Base-by-base conservation (phyloP, 306 rosid species). In the Alnus glutinosa region DNA sequence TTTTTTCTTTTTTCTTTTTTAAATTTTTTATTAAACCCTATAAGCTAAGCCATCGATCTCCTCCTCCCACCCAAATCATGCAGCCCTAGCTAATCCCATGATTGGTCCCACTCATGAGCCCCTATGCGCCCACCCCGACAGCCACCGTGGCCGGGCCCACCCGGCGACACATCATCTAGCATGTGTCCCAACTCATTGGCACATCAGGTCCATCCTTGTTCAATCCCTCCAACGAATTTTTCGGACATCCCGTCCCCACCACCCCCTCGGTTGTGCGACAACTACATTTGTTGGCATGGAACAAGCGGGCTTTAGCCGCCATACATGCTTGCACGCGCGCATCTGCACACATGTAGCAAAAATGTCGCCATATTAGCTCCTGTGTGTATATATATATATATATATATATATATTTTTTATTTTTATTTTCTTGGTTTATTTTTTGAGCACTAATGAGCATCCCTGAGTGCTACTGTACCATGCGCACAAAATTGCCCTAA, bases 391-490 rank as follows among this genome's bases (percentile, higher is more conserved):
- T 81, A 71, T 70, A 75, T 70, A 82, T 61, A n/a, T n/a, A 63
- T 58, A 28, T 82, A 84, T 81, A 73, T 81, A 71, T 70, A 75
- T 70, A 82, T 61, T 58, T 14, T 54, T 50, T 37, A 63, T 61
- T 69, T 50, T 78, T 23, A 23, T 23, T 23, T 23, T 23, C 28
- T 23, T 23, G 28, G 28, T 23, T 23, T 23, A 23, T 69, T 78
- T 78, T 61, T 5, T 18, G 11, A 79, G 77, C 79, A 86, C 82
- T 81, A 82, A 66, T 71, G 87, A 76, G 79, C 81, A 77, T 78
- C 69, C 74, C 82, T 82, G 81, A 88, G 96, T 92, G 96, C 85
- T 81, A 92, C 92, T 87, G 94, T 87, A 77, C 71, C 97, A 90
- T 75, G 97, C 96, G 91, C 95, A 79, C 83, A 69, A 83, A 77